Conservation (phyloP, 129 eudicot genomes). For the Flaveria ramosissima region DNA sequence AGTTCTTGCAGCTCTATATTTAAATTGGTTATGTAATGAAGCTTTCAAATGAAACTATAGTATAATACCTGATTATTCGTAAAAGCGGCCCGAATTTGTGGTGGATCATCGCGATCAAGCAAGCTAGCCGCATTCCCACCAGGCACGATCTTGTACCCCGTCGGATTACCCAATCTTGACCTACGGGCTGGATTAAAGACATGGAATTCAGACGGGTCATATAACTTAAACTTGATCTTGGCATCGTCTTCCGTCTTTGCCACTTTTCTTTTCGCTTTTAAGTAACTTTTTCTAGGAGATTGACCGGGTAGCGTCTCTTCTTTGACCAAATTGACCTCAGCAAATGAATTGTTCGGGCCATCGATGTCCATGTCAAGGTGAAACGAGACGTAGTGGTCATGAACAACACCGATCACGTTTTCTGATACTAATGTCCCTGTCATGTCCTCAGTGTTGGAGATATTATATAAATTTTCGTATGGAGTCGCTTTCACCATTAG, state of each 20-base stretch:
- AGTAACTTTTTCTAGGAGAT: slow-evolving; percentile 53
- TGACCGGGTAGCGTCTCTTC: slow-evolving; percentile 34
- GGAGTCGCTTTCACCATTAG: slow-evolving; percentile 56
- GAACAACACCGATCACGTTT: slow-evolving; percentile 59
- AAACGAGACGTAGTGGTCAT: slow-evolving; percentile 52
- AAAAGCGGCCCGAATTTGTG: slow-evolving; percentile 52
- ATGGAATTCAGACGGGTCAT: slow-evolving; percentile 53
- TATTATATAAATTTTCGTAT: slow-evolving; percentile 36
- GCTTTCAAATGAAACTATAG: not conserved
- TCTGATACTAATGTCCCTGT: slow-evolving; percentile 51
- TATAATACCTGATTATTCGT: slow-evolving; percentile 49
- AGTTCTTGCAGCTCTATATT: no score
- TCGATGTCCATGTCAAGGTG: slow-evolving; percentile 60
- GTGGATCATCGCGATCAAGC: slow-evolving; percentile 53
- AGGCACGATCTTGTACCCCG: slow-evolving; percentile 53
- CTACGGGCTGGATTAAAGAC: slow-evolving; percentile 41
- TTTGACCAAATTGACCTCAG: slow-evolving; percentile 46
- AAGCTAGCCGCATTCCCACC: slow-evolving; percentile 53
- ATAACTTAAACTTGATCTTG: slow-evolving; percentile 43
- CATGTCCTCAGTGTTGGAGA: slow-evolving; percentile 33
- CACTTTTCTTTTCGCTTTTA: slow-evolving; percentile 40
- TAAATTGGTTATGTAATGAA: no score
- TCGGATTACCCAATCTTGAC: slow-evolving; percentile 55
- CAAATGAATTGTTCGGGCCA: slow-evolving; percentile 52
- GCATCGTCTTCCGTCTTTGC: slow-evolving; percentile 56